Evolutionary conservation across 75 land plant genomes (phyloP).

Genomic region (Larix kaempferi): DNA sequence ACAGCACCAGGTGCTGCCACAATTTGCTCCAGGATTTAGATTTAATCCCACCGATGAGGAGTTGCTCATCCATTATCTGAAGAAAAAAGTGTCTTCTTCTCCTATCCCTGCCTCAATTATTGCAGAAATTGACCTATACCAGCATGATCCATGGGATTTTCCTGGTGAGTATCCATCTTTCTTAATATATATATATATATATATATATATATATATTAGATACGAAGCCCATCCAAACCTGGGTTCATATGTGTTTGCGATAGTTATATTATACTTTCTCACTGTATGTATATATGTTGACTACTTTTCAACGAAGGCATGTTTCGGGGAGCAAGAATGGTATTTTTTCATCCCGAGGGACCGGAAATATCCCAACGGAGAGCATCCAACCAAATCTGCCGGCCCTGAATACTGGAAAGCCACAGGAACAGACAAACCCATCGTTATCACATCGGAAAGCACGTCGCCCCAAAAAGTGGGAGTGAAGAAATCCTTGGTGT

Average conservation of each 20-base stretch:
- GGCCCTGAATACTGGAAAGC: conserved; percentile 59
- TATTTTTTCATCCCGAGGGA: conserved; percentile 57
- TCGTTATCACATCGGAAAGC: conserved; percentile 23
- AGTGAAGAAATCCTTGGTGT: conserved; percentile 54
- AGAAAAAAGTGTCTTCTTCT: not conserved
- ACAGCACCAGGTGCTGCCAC: not conserved
- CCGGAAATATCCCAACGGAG: conserved; percentile 53
- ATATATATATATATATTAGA: no score
- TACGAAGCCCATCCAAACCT: no score
- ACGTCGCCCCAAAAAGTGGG: conserved; percentile 33
- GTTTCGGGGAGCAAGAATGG: conserved; percentile 54
- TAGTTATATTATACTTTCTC: no score
- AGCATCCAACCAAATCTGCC: conserved; percentile 44
- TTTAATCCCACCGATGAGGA: conserved; percentile 16
- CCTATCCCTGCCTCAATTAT: conserved; percentile 3
- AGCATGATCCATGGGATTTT: conserved; percentile 5
- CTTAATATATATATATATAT: no score
- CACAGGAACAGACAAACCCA: conserved; percentile 55
- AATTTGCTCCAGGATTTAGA: conserved; percentile 12
- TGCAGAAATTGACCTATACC: conserved; percentile 13
- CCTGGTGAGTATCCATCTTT: not conserved
- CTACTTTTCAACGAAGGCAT: conserved; percentile 27
- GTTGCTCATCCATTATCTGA: conserved; percentile 9
- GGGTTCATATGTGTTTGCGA: not conserved
- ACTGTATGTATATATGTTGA: not conserved